Evolutionary conservation across 179 eudicot species (phyloP), one percentile per base, ranked within the genome.

Genomic region (Nepenthes alata): DNA sequence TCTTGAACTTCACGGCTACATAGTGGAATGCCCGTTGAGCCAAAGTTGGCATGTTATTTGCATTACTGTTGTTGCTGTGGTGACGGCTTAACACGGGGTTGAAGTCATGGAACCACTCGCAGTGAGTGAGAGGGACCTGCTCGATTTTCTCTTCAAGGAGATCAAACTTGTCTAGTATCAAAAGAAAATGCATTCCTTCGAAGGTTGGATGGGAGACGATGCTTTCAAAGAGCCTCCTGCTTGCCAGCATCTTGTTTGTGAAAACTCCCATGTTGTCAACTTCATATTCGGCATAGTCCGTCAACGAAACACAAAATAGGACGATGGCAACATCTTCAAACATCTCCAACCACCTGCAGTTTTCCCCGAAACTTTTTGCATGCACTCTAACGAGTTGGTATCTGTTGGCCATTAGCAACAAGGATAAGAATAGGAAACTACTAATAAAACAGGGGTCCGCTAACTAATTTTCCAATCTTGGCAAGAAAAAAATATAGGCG

Each of bases 341-440:
- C 93, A 81, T 85, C 66, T 83, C 84, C 53, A 85, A 55, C 93
- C 88, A 81, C 72, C 81, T 85, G 81, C 81, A 81, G 62, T 83
- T 71, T 37, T 79, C 74, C 38, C 80, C 76, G 3, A 85, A 69
- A 63, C 78, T 76, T 60, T 75, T 81, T 12, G 82, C 57, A 53
- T 64, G 72, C 53, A 80, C 67, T 62, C 85, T 75, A 11, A 79
- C 70, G 48, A 85, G 70, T 67, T 85, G 83, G 62, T 71, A 85
- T 72, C 93, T 85, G 83, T 54, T 53, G 52, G 35, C 63, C 55
- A 65, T 57, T 36, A 14, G 37, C 49, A 55, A 37, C 11, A 25
- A 61, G 45, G 12, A 52, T 4, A 52, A 50, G 45, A 37, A 10
- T 37, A 48, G 35, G 25, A 25, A 25, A 52, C n/a, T 14, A 34